Base-by-base conservation (phyloP, 371 early-diverging fungal species). In the Basidiobolus meristosporus region DNA sequence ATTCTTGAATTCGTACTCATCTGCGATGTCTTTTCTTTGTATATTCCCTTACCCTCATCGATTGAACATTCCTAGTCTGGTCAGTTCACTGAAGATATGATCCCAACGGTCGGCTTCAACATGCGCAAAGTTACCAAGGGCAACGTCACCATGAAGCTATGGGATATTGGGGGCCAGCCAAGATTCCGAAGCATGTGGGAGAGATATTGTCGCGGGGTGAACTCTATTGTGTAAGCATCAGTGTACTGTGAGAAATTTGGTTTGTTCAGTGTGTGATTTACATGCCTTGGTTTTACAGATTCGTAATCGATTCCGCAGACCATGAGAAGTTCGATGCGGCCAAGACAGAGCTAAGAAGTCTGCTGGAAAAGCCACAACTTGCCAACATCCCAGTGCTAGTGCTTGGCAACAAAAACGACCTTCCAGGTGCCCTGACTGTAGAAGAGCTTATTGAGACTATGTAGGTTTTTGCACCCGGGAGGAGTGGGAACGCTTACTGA, bases 141-240 rank as follows among this genome's bases (percentile, higher is more conserved):
- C 40, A 83, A 73, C 44, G 90, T 92, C 31, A 90, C 92, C 7
- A 91, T 96, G 90, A 95, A 95, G 54, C 60, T 97, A 42, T 97
- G 98, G 96, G 98, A 97, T 63, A 77, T 96, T 58, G 98, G 98
- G 39, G 98, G 98, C 5, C 96, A 97, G 57, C 87, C 96, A 36
- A 57, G 95, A 45, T 52, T 52, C 35, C 42, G 54, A 37, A 84
- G 82, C 57, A 96, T 96, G 96, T 97, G 98, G 96, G 95, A 93
- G 57, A 62, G 97, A 59, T 96, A 77, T 51, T 86, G 82, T 51
- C 63, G 83, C 51, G 91, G 93, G 16, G 98, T 95, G 35, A 90
- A 97, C 56, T 90, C 96, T 10, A 97, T 97, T 43, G 91, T 97
- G 83, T 89, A 71, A 62, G 80, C 50, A 23, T n/a, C 7, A 22